These are phyloP conservation scores for Tuber borchii DNA, from an alignment of 495 filamentous ascomycete species.

Conservation along the genomic window DNA sequence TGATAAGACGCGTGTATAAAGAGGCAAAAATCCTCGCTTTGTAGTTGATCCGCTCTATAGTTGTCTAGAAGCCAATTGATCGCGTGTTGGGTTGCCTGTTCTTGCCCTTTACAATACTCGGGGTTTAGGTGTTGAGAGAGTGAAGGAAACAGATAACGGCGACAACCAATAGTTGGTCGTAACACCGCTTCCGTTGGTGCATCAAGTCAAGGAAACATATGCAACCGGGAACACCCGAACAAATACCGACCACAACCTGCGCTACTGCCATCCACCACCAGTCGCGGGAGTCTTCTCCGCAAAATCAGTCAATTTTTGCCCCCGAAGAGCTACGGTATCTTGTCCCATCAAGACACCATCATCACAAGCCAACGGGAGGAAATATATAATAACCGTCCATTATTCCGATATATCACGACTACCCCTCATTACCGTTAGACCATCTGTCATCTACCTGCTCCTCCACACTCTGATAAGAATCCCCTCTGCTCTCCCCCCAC, in stretches of 20 bases:
- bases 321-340: neutral
- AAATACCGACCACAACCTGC: neutral
- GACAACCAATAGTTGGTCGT: neutral
- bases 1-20: neutral
- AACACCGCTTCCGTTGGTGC: neutral
- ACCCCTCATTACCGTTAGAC: neutral
- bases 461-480: neutral
- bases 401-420: neutral
- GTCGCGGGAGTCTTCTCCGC: neutral
- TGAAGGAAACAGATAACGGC: neutral
- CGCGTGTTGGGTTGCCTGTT: neutral
- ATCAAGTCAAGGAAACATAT: neutral
- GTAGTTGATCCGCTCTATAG: neutral
- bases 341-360: neutral
- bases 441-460: neutral
- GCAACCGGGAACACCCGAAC: conserved; percentile 2
- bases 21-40: neutral
- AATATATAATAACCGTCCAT: neutral
- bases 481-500: neutral
- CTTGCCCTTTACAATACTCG: neutral
- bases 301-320: neutral
- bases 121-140: neutral
- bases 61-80: neutral
- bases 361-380: neutral
- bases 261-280: neutral